Evolutionary conservation across 345 rosid genomes (phyloP).

Genomic region (Linum lewisii): DNA sequence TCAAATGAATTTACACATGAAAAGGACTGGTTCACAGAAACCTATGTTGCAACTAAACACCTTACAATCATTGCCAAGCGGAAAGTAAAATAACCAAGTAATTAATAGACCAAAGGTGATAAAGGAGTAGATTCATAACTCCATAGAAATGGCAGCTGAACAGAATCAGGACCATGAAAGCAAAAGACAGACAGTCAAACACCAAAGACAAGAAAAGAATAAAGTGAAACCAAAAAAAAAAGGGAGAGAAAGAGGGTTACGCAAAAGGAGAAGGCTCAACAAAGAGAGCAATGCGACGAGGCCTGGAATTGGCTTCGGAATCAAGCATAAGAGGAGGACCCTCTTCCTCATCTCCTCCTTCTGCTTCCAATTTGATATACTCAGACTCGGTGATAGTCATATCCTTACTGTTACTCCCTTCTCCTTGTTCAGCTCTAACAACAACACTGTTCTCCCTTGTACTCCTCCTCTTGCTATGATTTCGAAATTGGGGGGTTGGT

Average conservation of each 20-base stretch:
- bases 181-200: conserved; percentile 2
- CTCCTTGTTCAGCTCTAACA: conserved; percentile 7
- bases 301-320: conserved; percentile 39
- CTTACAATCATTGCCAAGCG: background rate
- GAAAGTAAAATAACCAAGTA: no score
- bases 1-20: no score
- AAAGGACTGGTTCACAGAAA: background rate
- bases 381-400: conserved; percentile 52
- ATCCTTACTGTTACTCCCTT: conserved; percentile 12
- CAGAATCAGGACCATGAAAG: no score
- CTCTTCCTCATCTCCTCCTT: conserved; percentile 38
- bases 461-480: background rate
- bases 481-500: conserved; percentile 29
- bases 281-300: conserved; percentile 86
- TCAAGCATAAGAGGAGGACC: conserved; percentile 42
- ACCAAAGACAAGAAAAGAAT: background rate
- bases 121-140: background rate
- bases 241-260: conserved; percentile 33
- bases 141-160: no score
- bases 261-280: conserved; percentile 98
- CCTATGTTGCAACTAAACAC: background rate
- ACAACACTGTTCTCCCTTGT: background rate
- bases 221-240: background rate
- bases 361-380: conserved; percentile 23
- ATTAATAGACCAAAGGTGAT: no score